Conservation (phyloP, 306 rosid species). For the Myrica gale region DNA sequence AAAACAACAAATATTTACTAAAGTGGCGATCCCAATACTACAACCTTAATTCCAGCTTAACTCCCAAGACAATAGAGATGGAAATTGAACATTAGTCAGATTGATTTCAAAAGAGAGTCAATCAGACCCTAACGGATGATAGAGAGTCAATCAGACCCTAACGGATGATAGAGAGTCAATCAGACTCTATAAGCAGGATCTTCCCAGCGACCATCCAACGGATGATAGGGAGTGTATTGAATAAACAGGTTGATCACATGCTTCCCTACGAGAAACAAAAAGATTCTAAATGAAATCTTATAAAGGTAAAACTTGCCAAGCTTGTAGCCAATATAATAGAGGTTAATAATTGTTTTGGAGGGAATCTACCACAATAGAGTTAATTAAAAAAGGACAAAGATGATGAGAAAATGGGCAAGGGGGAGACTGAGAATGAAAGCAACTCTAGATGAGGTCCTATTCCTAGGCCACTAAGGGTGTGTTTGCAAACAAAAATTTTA, state of each 20-base stretch:
- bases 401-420: not conserved
- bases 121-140: constrained; percentile 40
- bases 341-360: not conserved
- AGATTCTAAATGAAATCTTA: not conserved
- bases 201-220: constrained; percentile 80
- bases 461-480: not conserved
- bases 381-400: not conserved
- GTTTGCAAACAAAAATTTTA: no score
- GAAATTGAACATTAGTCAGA: not conserved
- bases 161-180: not conserved
- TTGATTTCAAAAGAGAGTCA: not conserved
- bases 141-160: constrained; percentile 47
- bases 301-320: not conserved
- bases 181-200: constrained; percentile 60
- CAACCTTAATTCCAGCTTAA: no score
- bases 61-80: not conserved
- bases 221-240: constrained; percentile 88
- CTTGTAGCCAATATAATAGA: not conserved
- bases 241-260: constrained; percentile 86
- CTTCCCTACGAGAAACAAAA: constrained; percentile 51
- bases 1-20: not conserved
- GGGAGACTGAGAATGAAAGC: not conserved
- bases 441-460: not conserved
- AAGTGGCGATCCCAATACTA: not conserved
- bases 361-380: not conserved